Evolutionary conservation across 495 filamentous ascomycete species (phyloP), one percentile per base, ranked within the genome.

Genomic region (Aspergillus bridgeri): DNA sequence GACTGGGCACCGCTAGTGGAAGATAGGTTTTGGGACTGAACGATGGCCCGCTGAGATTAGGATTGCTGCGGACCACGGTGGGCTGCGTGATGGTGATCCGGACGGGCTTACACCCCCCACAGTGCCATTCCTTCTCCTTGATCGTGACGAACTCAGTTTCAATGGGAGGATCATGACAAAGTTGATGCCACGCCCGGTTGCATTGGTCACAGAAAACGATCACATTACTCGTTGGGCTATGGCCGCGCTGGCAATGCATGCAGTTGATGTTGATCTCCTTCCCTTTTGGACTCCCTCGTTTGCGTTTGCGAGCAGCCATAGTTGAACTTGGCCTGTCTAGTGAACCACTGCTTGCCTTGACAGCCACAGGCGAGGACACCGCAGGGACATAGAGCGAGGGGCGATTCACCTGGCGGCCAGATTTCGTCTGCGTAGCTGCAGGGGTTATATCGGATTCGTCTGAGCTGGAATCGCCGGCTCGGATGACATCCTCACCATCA

Each of bases 141-240:
- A 85, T 76, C 15, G 75, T 67, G 4, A 96, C 83, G 7, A 89
- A 83, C 11, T 89, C 82, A 57, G 86, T 81, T 7, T 79, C 76
- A 60, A 98, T 92, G 5, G 81, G 81, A 0, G 94, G 92, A 61
- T 94, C 84, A 69, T 97, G 92, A 65, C 94, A 98, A 59, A 82
- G 81, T 70, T 96, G 92, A 69, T 98, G 94, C 84, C 92, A 98
- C 17, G 87, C 83, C 11, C 78, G 79, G 66, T 94, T 92, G 76
- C 94, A 98, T 13, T 85, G 87, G 70, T 96, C 92, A 73, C 94
- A 98, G 68, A 96, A 94, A 7, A 98, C 94, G 55, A 98, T 96
- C 75, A 85, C 81, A 70, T 98, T 98, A 57, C 68, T 84, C 18
- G 78, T 68, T 0, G 91, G 88, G 54, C 86, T 89, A 51, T 90